Conservation (phyloP, 129 eudicot species). For the Lactuca saligna region DNA sequence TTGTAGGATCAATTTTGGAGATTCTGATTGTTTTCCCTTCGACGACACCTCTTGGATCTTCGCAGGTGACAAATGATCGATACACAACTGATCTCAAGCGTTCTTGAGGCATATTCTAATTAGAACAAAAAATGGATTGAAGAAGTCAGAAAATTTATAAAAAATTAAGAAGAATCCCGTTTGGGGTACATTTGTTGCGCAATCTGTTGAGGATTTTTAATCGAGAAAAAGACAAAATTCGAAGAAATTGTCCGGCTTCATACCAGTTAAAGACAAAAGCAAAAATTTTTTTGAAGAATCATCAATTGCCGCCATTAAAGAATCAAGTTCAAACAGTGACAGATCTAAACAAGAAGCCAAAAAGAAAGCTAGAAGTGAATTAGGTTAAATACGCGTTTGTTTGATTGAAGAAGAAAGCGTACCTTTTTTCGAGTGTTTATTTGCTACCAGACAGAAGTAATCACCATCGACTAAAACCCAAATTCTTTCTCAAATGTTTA, state of each 20-base stretch:
- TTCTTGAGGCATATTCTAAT: slow-evolving; percentile 89
- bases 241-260: slow-evolving; percentile 35
- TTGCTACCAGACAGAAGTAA: slow-evolving; percentile 29
- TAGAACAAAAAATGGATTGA: slow-evolving; percentile 29
- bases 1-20: slow-evolving; percentile 42
- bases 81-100: slow-evolving; percentile 66
- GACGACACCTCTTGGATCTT: slow-evolving; percentile 84
- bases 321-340: slow-evolving; percentile 23
- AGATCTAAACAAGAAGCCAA: slow-evolving; percentile 25
- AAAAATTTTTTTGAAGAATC: slow-evolving; percentile 32
- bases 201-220: slow-evolving; percentile 12
- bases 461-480: slow-evolving; percentile 40
- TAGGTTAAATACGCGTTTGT: slow-evolving; percentile 13
- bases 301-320: slow-evolving; percentile 44
- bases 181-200: slow-evolving; percentile 30
- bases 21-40: slow-evolving; percentile 66
- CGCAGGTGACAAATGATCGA: slow-evolving; percentile 91
- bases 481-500: slow-evolving; percentile 2
- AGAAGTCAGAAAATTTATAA: slow-evolving; percentile 38
- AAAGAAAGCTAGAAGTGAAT: slow-evolving; percentile 8
- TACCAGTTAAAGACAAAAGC: slow-evolving; percentile 31
- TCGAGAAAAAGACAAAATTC: slow-evolving; percentile 30
- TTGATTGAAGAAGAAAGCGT: slow-evolving; percentile 22
- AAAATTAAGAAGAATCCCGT: slow-evolving; percentile 16
- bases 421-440: slow-evolving; percentile 37